Base-by-base conservation (phyloP, 2,329 filamentous ascomycete species). In the Fulvia fulva region DNA sequence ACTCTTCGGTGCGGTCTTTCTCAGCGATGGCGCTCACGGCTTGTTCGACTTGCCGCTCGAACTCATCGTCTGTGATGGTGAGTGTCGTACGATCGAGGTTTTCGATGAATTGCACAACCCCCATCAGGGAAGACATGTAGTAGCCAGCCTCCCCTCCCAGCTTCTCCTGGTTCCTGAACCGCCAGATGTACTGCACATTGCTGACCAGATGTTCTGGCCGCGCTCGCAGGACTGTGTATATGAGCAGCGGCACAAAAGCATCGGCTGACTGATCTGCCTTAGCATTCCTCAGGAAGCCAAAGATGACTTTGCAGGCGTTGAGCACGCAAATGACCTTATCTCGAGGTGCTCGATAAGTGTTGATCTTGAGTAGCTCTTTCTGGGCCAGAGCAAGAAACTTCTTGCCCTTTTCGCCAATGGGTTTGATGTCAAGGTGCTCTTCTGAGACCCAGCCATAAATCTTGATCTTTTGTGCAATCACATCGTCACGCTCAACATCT, bases 241-340 rank as follows among this genome's bases (percentile, higher is more conserved):
- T 99, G 56, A 99, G 81, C 26, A 97, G 81, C 4, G 94, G 89
- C 77, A 97, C 91, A 68, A 99, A 99, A 0, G 93, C 91, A 76
- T 99, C 94, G 12, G 94, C 94, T 1, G 93, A 97, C 22, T 92
- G 93, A 72, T 99, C 94, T 1, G 88, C 89, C 74, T 96, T 95
- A 54, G 90, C 87, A 71, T 97, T 95, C 65, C 93, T 92, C 53
- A 99, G 79, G 51, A 96, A 85, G 19, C 93, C 94, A 74, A 99
- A 97, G 63, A 99, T 97, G 63, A 99, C 95, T 76, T 99, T 99
- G 83, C 94, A 99, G 77, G 92, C 97, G 76, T 99, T 99, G 56
- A 99, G 78, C 47, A 97, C 91, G 74, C 94, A 99, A 51, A 99
- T 97, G 56, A 99, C 94, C 76, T 99, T 99, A 78, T 99, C 94